Evolutionary conservation across 2,329 filamentous ascomycete genomes (phyloP).

Genomic region (Penicillium italicum): DNA sequence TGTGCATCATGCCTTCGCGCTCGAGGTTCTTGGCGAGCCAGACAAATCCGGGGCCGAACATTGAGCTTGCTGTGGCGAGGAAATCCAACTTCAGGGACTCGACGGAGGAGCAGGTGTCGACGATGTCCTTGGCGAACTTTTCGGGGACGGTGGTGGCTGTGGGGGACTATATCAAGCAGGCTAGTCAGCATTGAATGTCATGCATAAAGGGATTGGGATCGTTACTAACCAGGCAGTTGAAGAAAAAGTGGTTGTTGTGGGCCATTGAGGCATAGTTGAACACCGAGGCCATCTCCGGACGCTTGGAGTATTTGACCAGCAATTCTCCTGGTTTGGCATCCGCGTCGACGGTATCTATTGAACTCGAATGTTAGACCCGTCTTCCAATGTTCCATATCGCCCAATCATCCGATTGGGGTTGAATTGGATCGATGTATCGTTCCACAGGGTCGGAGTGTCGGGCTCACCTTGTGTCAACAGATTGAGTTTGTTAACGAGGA

Average conservation of each 20-base stretch:
- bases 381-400: neutral
- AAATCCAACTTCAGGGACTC: conserved; percentile 79
- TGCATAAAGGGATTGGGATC: neutral
- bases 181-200: conserved; percentile 7
- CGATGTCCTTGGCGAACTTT: conserved; percentile 57
- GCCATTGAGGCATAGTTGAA: conserved; percentile 99
- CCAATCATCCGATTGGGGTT: neutral
- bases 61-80: conserved; percentile 72
- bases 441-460: conserved; percentile 22
- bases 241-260: conserved; percentile 72
- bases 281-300: conserved; percentile 69
- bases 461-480: conserved; percentile 63
- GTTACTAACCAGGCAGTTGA: conserved; percentile 44
- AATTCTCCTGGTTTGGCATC: conserved; percentile 63
- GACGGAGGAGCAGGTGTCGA: conserved; percentile 72
- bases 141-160: conserved; percentile 52
- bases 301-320: conserved; percentile 70
- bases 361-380: neutral
- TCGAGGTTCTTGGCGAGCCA: conserved; percentile 72
- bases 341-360: conserved; percentile 61
- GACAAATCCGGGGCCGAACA: conserved; percentile 97
- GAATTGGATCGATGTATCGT: neutral
- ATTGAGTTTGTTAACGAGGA: conserved; percentile 74
- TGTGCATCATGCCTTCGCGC: conserved; percentile 52
- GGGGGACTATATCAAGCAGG: conserved; percentile 35